Evolutionary conservation across 139 green algal species (phyloP), one percentile per base, ranked within the genome.

Genomic region (Nannochloris sp.): DNA sequence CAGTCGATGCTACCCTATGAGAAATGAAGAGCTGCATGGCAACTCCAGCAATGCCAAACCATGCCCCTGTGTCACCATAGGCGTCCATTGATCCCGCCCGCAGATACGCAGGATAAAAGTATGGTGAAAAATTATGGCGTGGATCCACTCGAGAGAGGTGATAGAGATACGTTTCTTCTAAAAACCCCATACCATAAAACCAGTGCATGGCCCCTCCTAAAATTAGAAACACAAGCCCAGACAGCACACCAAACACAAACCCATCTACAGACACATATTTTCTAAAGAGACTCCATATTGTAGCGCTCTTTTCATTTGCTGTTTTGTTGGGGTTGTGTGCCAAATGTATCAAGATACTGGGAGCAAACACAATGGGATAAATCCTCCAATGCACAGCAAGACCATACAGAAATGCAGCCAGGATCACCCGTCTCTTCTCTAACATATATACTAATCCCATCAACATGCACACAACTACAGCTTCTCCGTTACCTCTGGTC

Each of bases 91-190:
- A 25, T 58, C 24, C 60, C 10, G 36, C 15, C 2, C 19, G 50
- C 11, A 96, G 60, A 72, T 97, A 97, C 4, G 85, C 75, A 4
- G 73, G 68, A 61, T 90, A 91, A 60, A 89, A 97, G 57, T 90
- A 83, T 5, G 83, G 67, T 4, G 90, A 90, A 66, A 97, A 97
- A 78, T 93, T 97, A 82, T 97, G 91, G 19, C 90, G 71, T 0
- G 81, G 91, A 61, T 97, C 91, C 1, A 73, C 72, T 1, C 91
- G 78, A 0, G 9, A 46, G 2, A 81, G 31, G 46, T 97, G 91
- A 71, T 97, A 88, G 44, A 96, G 60, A 29, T 94, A 88, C 0
- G 88, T 83, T 66, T 97, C 83, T 0, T 89, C 62, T 44, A 94
- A 46, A 60, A 90, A 95, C 1, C 18, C 25, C 2, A 57, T 16